Conservation (phyloP, 2,329 filamentous ascomycete species). For the Fusarium verticillioides region DNA sequence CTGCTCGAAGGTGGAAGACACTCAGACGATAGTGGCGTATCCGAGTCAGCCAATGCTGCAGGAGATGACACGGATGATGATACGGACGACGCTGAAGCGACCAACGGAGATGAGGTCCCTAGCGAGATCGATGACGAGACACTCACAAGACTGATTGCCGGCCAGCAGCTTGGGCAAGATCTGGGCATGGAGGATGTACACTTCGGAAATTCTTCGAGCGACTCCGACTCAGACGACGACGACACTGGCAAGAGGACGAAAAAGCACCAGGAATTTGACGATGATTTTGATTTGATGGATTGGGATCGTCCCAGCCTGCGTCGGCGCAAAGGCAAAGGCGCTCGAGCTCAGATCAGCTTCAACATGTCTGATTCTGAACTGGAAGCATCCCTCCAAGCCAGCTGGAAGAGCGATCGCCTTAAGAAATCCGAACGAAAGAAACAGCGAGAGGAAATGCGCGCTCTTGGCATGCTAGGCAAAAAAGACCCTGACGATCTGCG, state of each 20-base stretch:
- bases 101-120: conserved; percentile 15
- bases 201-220: conserved; percentile 28
- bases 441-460: conserved; percentile 75
- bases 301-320: conserved; percentile 76
- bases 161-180: conserved; percentile 36
- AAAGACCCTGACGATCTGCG: conserved; percentile 69
- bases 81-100: conserved; percentile 3
- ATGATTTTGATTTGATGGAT: conserved; percentile 87
- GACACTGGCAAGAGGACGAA: conserved; percentile 48
- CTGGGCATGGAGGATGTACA: conserved; percentile 28
- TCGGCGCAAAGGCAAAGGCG: conserved; percentile 70
- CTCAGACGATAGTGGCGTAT: conserved; percentile 14
- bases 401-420: conserved; percentile 74
- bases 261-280: conserved; percentile 55
- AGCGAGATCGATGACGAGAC: conserved; percentile 44
- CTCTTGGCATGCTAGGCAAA: conserved; percentile 73
- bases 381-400: conserved; percentile 65
- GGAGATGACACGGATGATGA: conserved; percentile 39
- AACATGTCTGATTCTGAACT: conserved; percentile 75
- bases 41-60: conserved; percentile 59
- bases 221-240: conserved; percentile 29
- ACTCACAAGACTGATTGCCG: conserved; percentile 42
- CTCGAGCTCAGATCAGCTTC: conserved; percentile 62
- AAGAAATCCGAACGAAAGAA: conserved; percentile 78
- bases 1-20: conserved; percentile 19